A percentile compares a stretch with the other conserved stretches of the same genome.
Evolutionary conservation across 257 asterid genomes (phyloP).

Genomic region (Nicotiana undulata): DNA sequence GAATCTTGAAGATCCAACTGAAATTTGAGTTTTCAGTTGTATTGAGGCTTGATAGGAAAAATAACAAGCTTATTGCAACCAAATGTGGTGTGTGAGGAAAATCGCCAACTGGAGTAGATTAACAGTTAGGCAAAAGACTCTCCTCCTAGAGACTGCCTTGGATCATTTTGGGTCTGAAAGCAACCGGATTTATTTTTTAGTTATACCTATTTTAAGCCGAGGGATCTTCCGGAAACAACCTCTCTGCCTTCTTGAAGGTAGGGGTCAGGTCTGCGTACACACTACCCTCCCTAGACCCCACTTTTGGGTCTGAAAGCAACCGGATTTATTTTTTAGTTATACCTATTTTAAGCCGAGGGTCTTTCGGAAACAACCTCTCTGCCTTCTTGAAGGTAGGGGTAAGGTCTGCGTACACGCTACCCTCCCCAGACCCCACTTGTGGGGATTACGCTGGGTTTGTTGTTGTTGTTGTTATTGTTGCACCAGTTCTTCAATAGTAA

Average conservation of each 20-base stretch:
- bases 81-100: background rate
- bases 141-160: background rate
- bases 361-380: too few species aligned
- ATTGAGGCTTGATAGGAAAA: background rate
- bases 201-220: too few species aligned
- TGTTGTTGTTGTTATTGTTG: background rate
- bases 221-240: too few species aligned
- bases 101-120: background rate
- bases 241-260: too few species aligned
- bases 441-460: too few species aligned
- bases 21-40: background rate
- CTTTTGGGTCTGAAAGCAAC: background rate
- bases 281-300: too few species aligned
- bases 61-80: background rate
- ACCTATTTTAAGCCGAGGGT: too few species aligned
- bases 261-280: too few species aligned
- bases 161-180: background rate
- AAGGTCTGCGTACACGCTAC: too few species aligned
- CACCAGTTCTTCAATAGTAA: background rate
- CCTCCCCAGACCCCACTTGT: too few species aligned
- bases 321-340: background rate
- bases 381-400: too few species aligned
- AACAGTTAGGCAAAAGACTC: background rate
- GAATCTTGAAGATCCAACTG: background rate
- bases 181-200: background rate